Conservation (phyloP, 495 filamentous ascomycete species). For the Tuber melanosporum region DNA sequence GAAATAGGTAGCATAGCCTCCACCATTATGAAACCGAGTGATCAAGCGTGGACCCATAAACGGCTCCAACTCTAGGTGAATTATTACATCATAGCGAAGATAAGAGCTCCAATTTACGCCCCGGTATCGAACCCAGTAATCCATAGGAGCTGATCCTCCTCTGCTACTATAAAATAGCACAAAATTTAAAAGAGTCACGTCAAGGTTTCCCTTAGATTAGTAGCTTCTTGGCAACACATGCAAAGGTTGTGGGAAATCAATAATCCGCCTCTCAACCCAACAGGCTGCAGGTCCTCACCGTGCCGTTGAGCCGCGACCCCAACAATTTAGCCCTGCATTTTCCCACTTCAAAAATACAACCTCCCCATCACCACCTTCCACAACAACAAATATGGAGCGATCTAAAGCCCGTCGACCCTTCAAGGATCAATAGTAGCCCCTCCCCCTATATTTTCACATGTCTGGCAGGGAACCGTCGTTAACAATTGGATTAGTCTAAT, state of each 20-base stretch:
- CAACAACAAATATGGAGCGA: constrained; percentile 22
- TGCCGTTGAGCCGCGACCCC: background rate
- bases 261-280: background rate
- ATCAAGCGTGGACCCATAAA: background rate
- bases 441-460: background rate
- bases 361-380: background rate
- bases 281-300: background rate
- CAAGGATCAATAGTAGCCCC: constrained; percentile 30
- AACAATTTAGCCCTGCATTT: background rate
- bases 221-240: background rate
- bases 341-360: background rate
- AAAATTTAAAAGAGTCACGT: background rate
- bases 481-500: constrained; percentile 49
- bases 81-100: background rate
- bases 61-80: background rate
- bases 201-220: background rate
- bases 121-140: background rate
- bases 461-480: background rate
- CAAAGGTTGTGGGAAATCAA: background rate
- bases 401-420: constrained; percentile 19
- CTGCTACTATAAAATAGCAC: no score
- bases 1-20: background rate
- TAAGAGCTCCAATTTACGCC: background rate
- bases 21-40: background rate
- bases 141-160: no score